A percentile compares a stretch with the other conserved stretches of the same genome.
Evolutionary conservation across 1,139 yeast species (phyloP).

Genomic region (Petasospora fabianii): DNA sequence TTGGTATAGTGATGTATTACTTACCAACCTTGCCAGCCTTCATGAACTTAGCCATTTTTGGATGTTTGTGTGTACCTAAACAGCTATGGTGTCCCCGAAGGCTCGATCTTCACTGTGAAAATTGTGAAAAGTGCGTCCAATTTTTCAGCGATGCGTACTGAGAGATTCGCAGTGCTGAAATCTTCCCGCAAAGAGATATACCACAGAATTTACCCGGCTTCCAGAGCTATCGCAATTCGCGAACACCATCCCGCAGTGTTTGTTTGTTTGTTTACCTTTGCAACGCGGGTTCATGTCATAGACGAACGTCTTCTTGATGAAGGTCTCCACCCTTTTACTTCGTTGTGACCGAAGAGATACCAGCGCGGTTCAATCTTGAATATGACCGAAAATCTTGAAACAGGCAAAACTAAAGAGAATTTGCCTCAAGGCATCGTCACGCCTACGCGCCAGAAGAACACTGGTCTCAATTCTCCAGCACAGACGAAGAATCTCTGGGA

Average conservation of each 20-base stretch:
- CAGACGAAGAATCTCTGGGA: constrained; percentile 18
- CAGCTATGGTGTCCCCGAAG: neutral
- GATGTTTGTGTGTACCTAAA: constrained; percentile 18
- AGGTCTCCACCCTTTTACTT: neutral
- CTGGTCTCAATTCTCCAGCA: constrained; percentile 11
- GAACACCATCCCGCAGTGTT: neutral
- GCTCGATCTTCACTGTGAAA: constrained; percentile 13
- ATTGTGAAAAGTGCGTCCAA: constrained; percentile 25
- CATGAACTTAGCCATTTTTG: constrained; percentile 93
- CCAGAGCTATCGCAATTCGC: neutral
- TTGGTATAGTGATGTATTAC: constrained; percentile 35
- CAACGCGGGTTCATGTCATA: neutral
- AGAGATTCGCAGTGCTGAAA: constrained; percentile 10
- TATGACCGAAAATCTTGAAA: neutral
- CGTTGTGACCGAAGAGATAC: too few species aligned
- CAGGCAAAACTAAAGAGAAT: constrained; percentile 9
- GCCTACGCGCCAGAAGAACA: constrained; percentile 11
- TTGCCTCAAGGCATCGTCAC: constrained; percentile 8
- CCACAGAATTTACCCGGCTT: constrained; percentile 8
- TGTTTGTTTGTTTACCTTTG: constrained; percentile 19
- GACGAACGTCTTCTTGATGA: neutral
- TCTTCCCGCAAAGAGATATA: neutral
- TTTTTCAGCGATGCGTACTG: constrained; percentile 13
- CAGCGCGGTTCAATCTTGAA: too few species aligned
- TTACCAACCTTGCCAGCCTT: constrained; percentile 99